Percentiles rank a stretch among this genome's conserved stretches.
Conservation (phyloP, 768 basidiomycete genomes). For the Lactarius akahatsu region DNA sequence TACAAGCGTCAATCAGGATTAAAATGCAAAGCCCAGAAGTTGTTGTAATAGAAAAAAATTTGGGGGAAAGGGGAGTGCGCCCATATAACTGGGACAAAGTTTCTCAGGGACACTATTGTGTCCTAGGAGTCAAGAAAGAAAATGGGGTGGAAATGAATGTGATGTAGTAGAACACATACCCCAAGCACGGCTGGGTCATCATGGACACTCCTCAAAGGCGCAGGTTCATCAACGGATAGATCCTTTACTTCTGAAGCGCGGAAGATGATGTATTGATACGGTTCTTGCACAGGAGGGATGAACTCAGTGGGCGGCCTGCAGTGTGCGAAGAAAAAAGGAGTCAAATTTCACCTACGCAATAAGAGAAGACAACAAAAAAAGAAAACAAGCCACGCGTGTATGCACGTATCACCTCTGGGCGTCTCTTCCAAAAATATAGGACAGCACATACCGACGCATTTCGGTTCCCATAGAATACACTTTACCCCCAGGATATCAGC, state of each 20-base stretch:
- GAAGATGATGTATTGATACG: constrained; percentile 89
- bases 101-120: constrained; percentile 47
- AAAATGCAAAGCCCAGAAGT: constrained; percentile 9
- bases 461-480: constrained; percentile 92
- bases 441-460: constrained; percentile 61
- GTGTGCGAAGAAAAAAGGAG: constrained; percentile 32
- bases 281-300: constrained; percentile 79
- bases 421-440: constrained; percentile 40
- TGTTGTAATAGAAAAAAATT: constrained; percentile 55
- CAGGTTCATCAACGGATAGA: constrained; percentile 75
- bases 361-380: constrained; percentile 4
- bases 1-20: constrained; percentile 19
- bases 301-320: constrained; percentile 69
- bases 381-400: constrained; percentile 62
- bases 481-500: constrained; percentile 20
- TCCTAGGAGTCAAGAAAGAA: constrained; percentile 39
- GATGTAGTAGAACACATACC: constrained; percentile 43
- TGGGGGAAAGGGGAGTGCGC: constrained; percentile 33
- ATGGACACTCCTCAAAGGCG: constrained; percentile 58
- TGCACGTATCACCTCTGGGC: constrained; percentile 53
- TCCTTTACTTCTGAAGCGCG: constrained; percentile 89
- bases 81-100: not conserved
- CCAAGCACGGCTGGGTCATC: constrained; percentile 85
- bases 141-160: constrained; percentile 25
- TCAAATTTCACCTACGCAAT: constrained; percentile 14